Conservation (phyloP, 2,329 filamentous ascomycete genomes). For the Aspergillus arachidicola region DNA sequence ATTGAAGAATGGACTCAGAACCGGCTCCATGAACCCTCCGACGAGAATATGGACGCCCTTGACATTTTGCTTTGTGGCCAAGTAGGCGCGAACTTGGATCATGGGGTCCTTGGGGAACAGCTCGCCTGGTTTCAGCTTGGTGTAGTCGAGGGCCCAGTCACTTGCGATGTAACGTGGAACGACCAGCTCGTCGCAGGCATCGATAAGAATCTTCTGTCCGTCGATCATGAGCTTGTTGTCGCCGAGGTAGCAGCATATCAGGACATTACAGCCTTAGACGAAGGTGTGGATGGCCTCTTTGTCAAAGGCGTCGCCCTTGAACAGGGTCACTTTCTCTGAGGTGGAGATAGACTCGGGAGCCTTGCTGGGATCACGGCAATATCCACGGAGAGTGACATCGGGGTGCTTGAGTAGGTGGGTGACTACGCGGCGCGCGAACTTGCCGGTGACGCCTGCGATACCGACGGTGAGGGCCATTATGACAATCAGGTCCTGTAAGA, state of each 20-base stretch:
- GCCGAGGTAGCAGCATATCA: constrained; percentile 47
- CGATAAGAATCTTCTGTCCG: constrained; percentile 46
- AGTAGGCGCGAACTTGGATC: constrained; percentile 44
- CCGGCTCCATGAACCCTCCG: constrained; percentile 41
- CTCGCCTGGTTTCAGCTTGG: constrained; percentile 40
- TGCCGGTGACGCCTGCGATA: constrained; percentile 38
- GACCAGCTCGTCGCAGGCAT: constrained; percentile 37
- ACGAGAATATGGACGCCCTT: constrained; percentile 46
- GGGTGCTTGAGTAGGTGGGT: constrained; percentile 31
- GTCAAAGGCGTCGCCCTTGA: constrained; percentile 32
- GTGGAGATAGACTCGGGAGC: constrained; percentile 10
- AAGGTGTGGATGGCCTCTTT: constrained; percentile 27
- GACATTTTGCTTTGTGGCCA: constrained; percentile 38
- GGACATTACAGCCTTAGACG: constrained; percentile 35
- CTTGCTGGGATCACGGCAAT: constrained; percentile 31
- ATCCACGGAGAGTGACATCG: constrained; percentile 27
- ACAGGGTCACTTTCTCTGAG: neutral
- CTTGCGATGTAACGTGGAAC: constrained; percentile 46
- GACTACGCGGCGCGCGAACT: constrained; percentile 34
- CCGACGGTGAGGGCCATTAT: constrained; percentile 18
- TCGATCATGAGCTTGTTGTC: constrained; percentile 42
- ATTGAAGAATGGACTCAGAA: constrained; percentile 31
- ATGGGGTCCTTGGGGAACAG: constrained; percentile 45
- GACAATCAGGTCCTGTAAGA: no score
- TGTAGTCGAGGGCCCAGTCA: constrained; percentile 47